Conservation (phyloP, 2,329 filamentous ascomycete genomes). For the Pseudocercospora cruenta region DNA sequence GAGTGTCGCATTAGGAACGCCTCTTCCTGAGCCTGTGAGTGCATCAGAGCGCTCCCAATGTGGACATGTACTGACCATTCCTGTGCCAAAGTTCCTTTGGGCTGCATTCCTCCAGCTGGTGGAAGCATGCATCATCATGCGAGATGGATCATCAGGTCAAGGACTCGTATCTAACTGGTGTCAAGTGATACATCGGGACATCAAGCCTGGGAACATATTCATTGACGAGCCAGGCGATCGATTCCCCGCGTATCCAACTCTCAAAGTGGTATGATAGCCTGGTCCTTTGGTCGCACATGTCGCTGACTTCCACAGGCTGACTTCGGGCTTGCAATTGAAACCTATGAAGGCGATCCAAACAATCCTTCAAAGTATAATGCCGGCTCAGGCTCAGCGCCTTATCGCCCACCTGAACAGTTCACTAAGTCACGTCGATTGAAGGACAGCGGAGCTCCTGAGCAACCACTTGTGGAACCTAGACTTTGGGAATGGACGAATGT, state of each 20-base stretch:
- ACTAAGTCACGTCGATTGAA: not conserved
- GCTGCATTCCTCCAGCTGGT: conserved; percentile 20
- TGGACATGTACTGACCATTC: not conserved
- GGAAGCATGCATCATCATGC: conserved; percentile 24
- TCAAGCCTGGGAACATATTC: conserved; percentile 98
- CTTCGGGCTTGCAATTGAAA: conserved; percentile 14
- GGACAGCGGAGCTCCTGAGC: not conserved
- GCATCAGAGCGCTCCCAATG: not conserved
- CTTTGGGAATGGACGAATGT: not conserved
- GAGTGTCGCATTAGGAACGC: not conserved
- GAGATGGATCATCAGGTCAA: conserved; percentile 3
- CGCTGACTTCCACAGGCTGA: not conserved
- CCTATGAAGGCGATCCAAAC: not conserved
- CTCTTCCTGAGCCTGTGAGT: conserved; percentile 23
- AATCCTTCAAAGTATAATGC: not conserved
- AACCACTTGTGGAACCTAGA: not conserved
- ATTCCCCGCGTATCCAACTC: conserved; percentile 14
- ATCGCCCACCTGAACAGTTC: conserved; percentile 1
- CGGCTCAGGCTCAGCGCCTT: not conserved
- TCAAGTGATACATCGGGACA: conserved; percentile 71
- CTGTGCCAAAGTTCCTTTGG: conserved; percentile 17
- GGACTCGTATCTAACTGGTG: not conserved
- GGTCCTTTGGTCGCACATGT: not conserved
- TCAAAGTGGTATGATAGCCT: conserved; percentile 5
- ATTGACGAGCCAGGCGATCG: conserved; percentile 45